Evolutionary conservation across 2,329 filamentous ascomycete genomes (phyloP).

Genomic region (Colletotrichum eremochloae): DNA sequence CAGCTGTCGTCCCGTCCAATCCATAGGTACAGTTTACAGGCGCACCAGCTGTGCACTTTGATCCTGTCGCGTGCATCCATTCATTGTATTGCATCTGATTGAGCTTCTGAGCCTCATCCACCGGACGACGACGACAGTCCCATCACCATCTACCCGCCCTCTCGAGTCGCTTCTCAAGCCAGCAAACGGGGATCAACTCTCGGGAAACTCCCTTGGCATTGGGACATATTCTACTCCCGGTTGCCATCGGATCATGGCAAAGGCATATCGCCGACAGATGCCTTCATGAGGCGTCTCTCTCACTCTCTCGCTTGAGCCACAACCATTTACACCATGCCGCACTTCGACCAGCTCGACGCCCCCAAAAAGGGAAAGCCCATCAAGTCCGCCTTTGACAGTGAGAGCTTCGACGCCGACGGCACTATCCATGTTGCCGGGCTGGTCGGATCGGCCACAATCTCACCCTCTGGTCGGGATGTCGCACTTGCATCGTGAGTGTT

Average conservation of each 20-base stretch:
- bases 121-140: constrained; percentile 7
- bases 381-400: constrained; percentile 83
- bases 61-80: constrained; percentile 11
- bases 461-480: constrained; percentile 89
- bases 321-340: constrained; percentile 58
- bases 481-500: constrained; percentile 82
- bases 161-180: neutral
- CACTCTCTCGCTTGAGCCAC: constrained; percentile 28
- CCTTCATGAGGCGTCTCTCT: constrained; percentile 41
- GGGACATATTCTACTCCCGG: neutral
- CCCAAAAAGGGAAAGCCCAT: constrained; percentile 71
- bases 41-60: constrained; percentile 13
- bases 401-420: constrained; percentile 87
- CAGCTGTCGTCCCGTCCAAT: constrained; percentile 22
- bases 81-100: constrained; percentile 21
- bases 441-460: constrained; percentile 93
- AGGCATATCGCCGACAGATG: constrained; percentile 32
- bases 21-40: neutral
- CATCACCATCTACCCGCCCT: neutral
- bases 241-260: constrained; percentile 35
- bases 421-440: constrained; percentile 85
- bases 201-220: neutral
- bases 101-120: constrained; percentile 26
- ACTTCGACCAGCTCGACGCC: constrained; percentile 61
- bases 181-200: neutral